phyloP scores from a whole-genome alignment of 2,329 filamentous ascomycete genomes.

The Aaosphaeria pasadenensis region DNA sequence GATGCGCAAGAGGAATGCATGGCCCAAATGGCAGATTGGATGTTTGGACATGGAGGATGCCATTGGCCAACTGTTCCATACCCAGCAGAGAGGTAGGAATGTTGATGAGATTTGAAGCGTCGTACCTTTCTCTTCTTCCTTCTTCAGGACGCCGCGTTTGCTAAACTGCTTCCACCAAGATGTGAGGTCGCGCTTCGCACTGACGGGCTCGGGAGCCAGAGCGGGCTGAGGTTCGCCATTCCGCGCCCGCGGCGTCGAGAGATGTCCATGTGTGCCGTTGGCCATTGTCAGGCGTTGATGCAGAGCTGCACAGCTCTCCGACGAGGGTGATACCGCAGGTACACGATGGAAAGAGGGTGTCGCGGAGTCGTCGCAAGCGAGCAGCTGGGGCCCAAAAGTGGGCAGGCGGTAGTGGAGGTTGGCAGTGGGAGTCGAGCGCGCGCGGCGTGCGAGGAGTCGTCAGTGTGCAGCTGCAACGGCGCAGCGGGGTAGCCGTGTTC shows the following conservation, averaged over 20 bases:
- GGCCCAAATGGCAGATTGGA: not conserved
- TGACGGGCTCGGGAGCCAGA: constrained; percentile 63
- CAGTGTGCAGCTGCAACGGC: not conserved
- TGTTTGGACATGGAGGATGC: too few relatives aligned
- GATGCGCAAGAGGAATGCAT: constrained; percentile 6
- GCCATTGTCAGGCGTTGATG: constrained; percentile 34
- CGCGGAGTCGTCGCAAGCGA: constrained; percentile 16
- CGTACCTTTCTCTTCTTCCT: constrained; percentile 62
- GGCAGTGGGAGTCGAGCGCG: not conserved
- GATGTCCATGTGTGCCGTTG: constrained; percentile 32
- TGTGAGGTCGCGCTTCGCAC: constrained; percentile 81
- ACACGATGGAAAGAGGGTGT: constrained; percentile 13
- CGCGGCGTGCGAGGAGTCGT: not conserved
- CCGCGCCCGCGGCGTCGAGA: constrained; percentile 42
- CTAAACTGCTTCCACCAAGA: constrained; percentile 98
- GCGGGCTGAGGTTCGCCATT: constrained; percentile 42
- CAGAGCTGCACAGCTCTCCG: constrained; percentile 25
- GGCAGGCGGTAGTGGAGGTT: constrained; percentile 24
- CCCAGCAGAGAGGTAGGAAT: not conserved
- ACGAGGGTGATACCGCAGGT: constrained; percentile 11
- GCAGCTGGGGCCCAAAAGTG: constrained; percentile 17
- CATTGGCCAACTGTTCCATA: too few relatives aligned
- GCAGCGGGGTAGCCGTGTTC: not conserved
- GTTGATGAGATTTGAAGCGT: not conserved
- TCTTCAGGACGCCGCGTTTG: constrained; percentile 60